Evolutionary conservation across 805 yeast genomes (phyloP).

Genomic region (Metschnikowia dekortorum): DNA sequence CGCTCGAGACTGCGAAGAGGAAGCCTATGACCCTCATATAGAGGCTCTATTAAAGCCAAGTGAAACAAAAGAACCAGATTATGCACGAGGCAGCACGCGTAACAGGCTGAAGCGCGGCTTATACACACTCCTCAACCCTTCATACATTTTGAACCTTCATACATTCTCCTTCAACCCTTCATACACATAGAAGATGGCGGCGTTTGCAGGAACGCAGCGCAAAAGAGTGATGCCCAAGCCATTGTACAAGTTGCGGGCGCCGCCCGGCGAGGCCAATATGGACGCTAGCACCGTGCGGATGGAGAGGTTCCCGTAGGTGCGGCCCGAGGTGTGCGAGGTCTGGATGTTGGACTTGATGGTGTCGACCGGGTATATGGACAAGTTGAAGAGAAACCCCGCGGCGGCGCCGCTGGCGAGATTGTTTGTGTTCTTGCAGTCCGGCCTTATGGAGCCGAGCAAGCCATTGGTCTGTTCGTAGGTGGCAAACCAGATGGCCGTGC

Average conservation of each 20-base stretch:
- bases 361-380: constrained; percentile 82
- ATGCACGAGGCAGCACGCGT: too few relatives aligned
- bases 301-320: constrained; percentile 21
- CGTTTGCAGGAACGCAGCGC: constrained; percentile 88
- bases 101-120: too few relatives aligned
- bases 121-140: constrained; percentile 24
- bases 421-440: constrained; percentile 37
- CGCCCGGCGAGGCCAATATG: constrained; percentile 40
- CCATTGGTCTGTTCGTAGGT: constrained; percentile 61
- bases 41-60: too few relatives aligned
- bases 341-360: constrained; percentile 87
- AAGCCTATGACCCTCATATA: too few relatives aligned
- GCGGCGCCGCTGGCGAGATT: constrained; percentile 73
- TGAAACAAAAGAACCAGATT: too few relatives aligned
- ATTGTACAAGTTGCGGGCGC: constrained; percentile 68
- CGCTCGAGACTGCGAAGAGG: too few relatives aligned
- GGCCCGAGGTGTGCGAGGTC: constrained; percentile 39
- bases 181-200: constrained; percentile 76
- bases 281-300: constrained; percentile 32
- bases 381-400: constrained; percentile 81
- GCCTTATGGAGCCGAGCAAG: constrained; percentile 26
- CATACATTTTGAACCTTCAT: constrained; percentile 16
- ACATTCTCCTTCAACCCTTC: constrained; percentile 50
- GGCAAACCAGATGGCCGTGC: constrained; percentile 94
- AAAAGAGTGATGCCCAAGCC: constrained; percentile 80